A percentile compares a stretch with the other conserved stretches of the same genome.
Conservation (phyloP, 1,284 basidiomycete genomes). For the Athelia psychrophila region DNA sequence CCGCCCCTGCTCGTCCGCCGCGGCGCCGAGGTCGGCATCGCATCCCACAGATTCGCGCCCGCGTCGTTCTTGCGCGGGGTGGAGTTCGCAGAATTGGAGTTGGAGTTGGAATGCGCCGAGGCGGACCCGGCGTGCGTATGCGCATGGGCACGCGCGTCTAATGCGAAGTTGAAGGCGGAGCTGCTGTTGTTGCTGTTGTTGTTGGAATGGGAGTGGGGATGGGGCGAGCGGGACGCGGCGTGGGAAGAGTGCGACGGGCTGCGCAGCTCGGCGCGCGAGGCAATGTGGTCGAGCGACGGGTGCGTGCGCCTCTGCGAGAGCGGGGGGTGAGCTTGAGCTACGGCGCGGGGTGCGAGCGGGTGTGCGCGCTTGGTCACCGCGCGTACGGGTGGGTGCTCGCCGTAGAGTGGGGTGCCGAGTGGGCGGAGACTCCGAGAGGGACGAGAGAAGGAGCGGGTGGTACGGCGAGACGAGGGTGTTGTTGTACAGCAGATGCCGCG, state of each 20-base stretch:
- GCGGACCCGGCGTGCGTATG: constrained; percentile 42
- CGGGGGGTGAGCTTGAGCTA: background rate
- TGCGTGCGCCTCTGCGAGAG: background rate
- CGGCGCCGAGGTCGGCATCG: constrained; percentile 66
- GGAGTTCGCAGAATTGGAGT: too few relatives aligned
- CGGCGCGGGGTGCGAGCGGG: background rate
- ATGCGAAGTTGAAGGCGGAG: too few relatives aligned
- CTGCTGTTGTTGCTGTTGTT: too few relatives aligned
- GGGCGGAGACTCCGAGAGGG: too few relatives aligned
- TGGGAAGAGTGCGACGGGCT: constrained; percentile 27
- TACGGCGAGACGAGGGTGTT: too few relatives aligned
- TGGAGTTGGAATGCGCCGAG: constrained; percentile 30
- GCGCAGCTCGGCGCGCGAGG: constrained; percentile 53
- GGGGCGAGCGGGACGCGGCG: too few relatives aligned
- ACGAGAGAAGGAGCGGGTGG: too few relatives aligned
- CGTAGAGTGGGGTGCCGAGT: background rate
- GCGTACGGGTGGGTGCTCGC: background rate
- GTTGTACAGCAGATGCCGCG: too few relatives aligned
- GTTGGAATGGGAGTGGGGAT: too few relatives aligned
- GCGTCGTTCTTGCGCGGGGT: constrained; percentile 19
- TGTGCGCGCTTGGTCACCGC: too few relatives aligned
- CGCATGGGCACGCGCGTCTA: constrained; percentile 10
- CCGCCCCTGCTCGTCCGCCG: background rate
- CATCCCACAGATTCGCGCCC: constrained; percentile 48
- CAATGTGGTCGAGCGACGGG: constrained; percentile 56